Conservation (phyloP, 2,329 filamentous ascomycete species). For the Lithohypha guttulata region DNA sequence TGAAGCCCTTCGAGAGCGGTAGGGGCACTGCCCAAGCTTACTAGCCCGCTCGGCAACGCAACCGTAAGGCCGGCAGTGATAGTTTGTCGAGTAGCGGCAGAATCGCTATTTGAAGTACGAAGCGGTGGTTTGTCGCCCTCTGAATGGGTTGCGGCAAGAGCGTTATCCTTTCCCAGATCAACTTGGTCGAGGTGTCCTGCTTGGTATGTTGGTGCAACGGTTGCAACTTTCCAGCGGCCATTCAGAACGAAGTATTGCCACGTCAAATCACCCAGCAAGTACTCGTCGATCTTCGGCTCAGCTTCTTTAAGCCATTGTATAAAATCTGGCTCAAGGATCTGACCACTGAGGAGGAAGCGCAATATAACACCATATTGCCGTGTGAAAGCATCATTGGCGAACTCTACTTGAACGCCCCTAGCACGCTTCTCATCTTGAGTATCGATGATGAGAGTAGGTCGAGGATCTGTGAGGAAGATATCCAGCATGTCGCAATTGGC, state of each 20-base stretch:
- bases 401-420: neutral
- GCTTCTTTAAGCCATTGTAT: neutral
- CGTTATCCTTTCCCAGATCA: neutral
- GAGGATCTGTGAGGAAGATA: neutral
- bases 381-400: constrained; percentile 3
- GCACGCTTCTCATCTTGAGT: neutral
- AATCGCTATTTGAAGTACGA: too few relatives aligned
- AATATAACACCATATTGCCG: constrained; percentile 1
- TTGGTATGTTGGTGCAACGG: neutral
- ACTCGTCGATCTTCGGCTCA: neutral
- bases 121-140: too few relatives aligned
- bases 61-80: neutral
- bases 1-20: neutral
- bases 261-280: neutral
- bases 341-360: neutral
- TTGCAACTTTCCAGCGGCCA: neutral
- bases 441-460: constrained; percentile 1
- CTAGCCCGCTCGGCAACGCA: neutral
- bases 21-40: neutral
- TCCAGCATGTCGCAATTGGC: neutral
- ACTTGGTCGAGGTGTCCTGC: neutral
- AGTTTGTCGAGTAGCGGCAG: too few relatives aligned
- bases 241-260: neutral
- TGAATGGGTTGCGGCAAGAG: neutral
- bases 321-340: constrained; percentile 1